These are phyloP conservation scores for Physaria fendleri DNA, from an alignment of 345 rosid species.

Conservation along the genomic window DNA sequence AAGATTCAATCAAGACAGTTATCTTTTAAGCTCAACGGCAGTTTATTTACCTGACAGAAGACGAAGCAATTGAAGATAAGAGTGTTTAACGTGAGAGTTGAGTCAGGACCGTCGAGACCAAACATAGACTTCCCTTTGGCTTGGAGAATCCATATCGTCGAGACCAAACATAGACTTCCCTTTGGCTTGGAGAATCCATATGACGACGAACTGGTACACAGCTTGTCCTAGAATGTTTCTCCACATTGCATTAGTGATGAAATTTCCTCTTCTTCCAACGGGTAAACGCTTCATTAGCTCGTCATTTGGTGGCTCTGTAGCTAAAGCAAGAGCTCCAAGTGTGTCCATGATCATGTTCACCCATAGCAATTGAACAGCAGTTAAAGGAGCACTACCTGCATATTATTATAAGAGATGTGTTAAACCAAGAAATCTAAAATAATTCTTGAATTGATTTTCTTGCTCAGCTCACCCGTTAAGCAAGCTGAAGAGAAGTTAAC, in stretches of 20 bases:
- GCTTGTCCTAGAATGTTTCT: conserved; percentile 90
- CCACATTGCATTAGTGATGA: conserved; percentile 92
- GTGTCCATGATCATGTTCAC: conserved; percentile 89
- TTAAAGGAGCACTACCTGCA: conserved; percentile 62
- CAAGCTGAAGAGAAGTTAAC: conserved; percentile 96
- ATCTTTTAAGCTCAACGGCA: background rate
- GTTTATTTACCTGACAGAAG: conserved; percentile 66
- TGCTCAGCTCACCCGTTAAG: conserved; percentile 50
- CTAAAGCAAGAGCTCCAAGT: conserved; percentile 83
- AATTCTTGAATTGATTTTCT: background rate
- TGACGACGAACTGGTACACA: conserved; percentile 56
- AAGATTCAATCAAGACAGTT: background rate
- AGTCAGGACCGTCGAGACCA: conserved; percentile 45
- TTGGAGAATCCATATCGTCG: conserved; percentile 53
- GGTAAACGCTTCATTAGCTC: conserved; percentile 64
- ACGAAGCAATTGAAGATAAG: conserved; percentile 85
- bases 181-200: conserved; percentile 56
- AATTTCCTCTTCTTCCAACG: conserved; percentile 60
- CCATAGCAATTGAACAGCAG: conserved; percentile 81
- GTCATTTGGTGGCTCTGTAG: conserved; percentile 73
- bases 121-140: conserved; percentile 52
- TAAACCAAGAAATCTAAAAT: background rate
- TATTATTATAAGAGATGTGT: background rate
- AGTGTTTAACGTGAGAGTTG: conserved; percentile 52
- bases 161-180: conserved; percentile 53